Evolutionary conservation across 768 basidiomycete species (phyloP).

Genomic region (Amyloporia xantha): DNA sequence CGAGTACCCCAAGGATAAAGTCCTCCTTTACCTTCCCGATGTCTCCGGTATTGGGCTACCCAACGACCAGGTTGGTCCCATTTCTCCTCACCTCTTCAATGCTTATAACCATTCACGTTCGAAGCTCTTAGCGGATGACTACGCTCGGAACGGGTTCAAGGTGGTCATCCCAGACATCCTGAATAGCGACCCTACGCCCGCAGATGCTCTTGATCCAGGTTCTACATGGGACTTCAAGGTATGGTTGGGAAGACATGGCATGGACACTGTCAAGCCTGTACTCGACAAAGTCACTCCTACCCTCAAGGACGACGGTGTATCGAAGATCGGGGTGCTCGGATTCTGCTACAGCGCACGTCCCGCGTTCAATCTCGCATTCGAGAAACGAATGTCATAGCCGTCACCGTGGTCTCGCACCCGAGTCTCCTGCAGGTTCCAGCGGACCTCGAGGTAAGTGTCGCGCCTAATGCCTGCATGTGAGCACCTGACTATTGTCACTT

Average conservation of each 20-base stretch:
- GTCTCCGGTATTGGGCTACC: constrained; percentile 29
- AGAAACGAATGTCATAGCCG: constrained; percentile 33
- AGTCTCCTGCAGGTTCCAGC: constrained; percentile 32
- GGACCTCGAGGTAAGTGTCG: constrained; percentile 31
- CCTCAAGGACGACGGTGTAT: constrained; percentile 33
- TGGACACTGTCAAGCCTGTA: constrained; percentile 26
- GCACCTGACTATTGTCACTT: background rate
- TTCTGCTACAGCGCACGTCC: constrained; percentile 43
- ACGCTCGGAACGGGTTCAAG: constrained; percentile 28
- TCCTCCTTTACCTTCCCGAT: constrained; percentile 35
- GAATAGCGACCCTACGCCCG: constrained; percentile 20
- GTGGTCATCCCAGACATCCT: constrained; percentile 25
- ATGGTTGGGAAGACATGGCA: constrained; percentile 32
- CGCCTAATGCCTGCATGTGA: background rate
- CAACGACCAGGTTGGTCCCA: constrained; percentile 26
- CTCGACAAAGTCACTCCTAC: constrained; percentile 32
- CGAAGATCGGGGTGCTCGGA: constrained; percentile 32
- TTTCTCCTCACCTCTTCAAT: background rate
- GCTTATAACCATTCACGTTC: background rate
- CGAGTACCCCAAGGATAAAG: constrained; percentile 35
- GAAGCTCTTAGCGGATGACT: constrained; percentile 27
- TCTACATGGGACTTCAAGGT: constrained; percentile 20
- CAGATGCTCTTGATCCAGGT: constrained; percentile 6
- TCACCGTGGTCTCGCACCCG: constrained; percentile 40
- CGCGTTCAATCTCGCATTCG: constrained; percentile 39